These are phyloP conservation scores for Colletotrichum simmondsii DNA, from an alignment of 2,329 filamentous ascomycete species.

Conservation along the genomic window DNA sequence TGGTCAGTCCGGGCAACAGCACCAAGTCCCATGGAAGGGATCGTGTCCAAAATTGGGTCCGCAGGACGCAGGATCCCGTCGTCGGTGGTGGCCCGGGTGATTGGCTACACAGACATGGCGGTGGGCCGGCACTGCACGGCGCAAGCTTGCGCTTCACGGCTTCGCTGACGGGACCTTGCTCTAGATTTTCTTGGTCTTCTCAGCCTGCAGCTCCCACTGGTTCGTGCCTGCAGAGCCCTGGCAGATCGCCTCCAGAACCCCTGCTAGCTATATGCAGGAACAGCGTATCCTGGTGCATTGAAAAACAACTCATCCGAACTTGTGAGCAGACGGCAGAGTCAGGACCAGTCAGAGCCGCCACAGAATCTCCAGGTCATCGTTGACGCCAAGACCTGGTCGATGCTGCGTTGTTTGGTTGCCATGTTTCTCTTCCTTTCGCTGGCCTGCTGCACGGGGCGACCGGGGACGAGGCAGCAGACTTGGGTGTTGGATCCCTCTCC, in stretches of 20 bases:
- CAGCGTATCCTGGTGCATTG: slow-evolving; percentile 19
- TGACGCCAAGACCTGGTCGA: slow-evolving; percentile 9
- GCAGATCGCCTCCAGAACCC: slow-evolving; percentile 28
- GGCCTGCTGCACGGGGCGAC: background rate
- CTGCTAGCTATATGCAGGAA: slow-evolving; percentile 35
- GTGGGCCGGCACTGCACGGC: slow-evolving; percentile 26
- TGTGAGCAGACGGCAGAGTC: slow-evolving; percentile 8
- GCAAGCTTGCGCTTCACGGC: slow-evolving; percentile 19
- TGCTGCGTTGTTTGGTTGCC: background rate
- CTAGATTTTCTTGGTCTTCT: background rate
- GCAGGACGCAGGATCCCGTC: background rate
- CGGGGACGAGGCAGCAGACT: background rate
- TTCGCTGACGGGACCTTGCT: slow-evolving; percentile 20
- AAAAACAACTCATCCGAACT: slow-evolving; percentile 28
- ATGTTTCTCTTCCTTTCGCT: background rate
- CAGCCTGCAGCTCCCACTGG: slow-evolving; percentile 31
- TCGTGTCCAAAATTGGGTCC: slow-evolving; percentile 30
- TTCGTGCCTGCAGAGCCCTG: slow-evolving; percentile 31
- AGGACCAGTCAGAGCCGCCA: background rate
- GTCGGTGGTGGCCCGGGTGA: background rate
- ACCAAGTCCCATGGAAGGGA: background rate
- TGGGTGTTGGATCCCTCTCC: background rate
- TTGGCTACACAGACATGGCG: slow-evolving; percentile 17
- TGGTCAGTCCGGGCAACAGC: slow-evolving; percentile 9
- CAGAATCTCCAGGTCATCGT: background rate